These are phyloP conservation scores for Solanum aculeatissimum DNA, from an alignment of 305 asterid species.

Conservation along the genomic window DNA sequence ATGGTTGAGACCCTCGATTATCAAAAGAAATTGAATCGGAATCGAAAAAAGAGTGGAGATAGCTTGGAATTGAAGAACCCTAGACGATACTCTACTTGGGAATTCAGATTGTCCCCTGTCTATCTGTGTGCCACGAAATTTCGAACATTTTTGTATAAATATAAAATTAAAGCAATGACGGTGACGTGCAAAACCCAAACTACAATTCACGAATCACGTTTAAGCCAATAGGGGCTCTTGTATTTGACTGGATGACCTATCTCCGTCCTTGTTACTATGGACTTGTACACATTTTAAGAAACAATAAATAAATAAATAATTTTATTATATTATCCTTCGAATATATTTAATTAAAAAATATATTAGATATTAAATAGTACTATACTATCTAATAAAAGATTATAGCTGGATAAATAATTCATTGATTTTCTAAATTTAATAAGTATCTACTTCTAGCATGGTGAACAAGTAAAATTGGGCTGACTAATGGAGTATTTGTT, in stretches of 20 bases:
- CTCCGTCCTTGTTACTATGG: no score
- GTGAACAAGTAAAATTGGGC: no score
- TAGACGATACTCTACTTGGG: constrained; percentile 6
- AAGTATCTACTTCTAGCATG: no score
- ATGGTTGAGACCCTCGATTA: not conserved
- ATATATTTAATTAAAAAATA: no score
- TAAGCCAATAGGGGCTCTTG: not conserved
- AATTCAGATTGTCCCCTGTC: not conserved
- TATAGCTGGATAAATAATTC: no score
- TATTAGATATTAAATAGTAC: no score
- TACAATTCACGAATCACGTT: not conserved
- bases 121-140: not conserved
- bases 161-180: not conserved
- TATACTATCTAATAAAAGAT: no score
- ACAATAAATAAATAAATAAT: no score
- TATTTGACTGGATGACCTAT: not conserved
- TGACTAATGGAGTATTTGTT: not conserved
- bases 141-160: not conserved
- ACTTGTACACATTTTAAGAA: no score
- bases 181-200: not conserved
- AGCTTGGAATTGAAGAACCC: constrained; percentile 5
- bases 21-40: not conserved
- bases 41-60: not conserved
- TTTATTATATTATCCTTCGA: no score
- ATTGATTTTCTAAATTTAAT: no score